Conservation (phyloP, 805 yeast genomes). For the Barnettozyma pratensis region DNA sequence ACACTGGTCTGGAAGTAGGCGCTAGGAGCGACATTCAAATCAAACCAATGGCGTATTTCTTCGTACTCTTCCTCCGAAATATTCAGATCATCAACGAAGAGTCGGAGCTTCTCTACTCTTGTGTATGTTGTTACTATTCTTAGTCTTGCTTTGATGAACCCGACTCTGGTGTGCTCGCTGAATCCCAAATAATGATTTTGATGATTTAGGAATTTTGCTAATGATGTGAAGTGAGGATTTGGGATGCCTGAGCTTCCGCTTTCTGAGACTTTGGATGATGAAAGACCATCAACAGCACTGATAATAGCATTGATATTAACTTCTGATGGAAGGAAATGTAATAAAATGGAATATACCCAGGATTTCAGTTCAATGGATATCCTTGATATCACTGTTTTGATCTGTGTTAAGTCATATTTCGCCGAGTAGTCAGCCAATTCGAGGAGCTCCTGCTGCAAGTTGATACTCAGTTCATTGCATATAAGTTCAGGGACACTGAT, state of each 20-base stretch:
- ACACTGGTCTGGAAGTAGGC: background rate
- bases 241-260: background rate
- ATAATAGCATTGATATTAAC: background rate
- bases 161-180: background rate
- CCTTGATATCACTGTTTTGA: background rate
- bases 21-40: conserved; percentile 1
- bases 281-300: background rate
- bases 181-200: background rate
- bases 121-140: background rate
- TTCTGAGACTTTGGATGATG: background rate
- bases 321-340: conserved; percentile 1
- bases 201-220: conserved; percentile 1
- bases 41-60: conserved; percentile 1
- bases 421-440: background rate
- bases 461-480: background rate
- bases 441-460: conserved; percentile 1
- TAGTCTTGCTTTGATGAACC: conserved; percentile 3
- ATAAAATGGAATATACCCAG: conserved; percentile 2
- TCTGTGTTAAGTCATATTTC: background rate
- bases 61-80: background rate
- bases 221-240: background rate
- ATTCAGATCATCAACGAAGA: background rate
- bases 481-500: too few relatives aligned
- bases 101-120: background rate
- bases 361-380: background rate